Base-by-base conservation (phyloP, 148 eudicot genomes). In the Silene uniflora region DNA sequence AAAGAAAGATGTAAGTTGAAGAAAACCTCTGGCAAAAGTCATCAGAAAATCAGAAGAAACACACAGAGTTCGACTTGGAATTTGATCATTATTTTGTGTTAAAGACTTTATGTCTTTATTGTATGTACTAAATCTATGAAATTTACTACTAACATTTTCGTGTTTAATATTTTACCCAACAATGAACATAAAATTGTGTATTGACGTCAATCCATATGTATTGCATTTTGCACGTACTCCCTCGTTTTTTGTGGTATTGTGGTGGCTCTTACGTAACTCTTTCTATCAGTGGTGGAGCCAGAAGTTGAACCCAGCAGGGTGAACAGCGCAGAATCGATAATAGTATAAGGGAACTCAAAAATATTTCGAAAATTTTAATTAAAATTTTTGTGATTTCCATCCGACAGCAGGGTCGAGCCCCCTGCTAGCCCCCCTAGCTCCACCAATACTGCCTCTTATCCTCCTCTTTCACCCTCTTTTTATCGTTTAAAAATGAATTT, bases 151-250 rank as follows among this genome's bases (percentile, higher is more conserved):
- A 21, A 52, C 17, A 52, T 52, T 52, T 4, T 52, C 1, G 56
- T 52, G 17, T 52, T 12, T 13, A 52, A 52, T 12, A 52, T 10
- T 10, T 10, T 5, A 49, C 39, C 39, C 14, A 49, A 49, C 14
- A 49, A 46, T 7, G 10, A 46, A 49, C 21, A 49, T 1, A 49
- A 49, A 75, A 3, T 55, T 21, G 56, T 69, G 39, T 52, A 75
- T 55, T 64, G 29, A 67, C 81, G 67, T 67, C 76, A 78, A 73
- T 78, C 81, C 81, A 78, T 42, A 73, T 78, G 81, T 67, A 10
- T 3, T 23, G 65, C 21, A 62, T n/a, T 62, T 18, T 78, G 81
- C 73, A 78, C 81, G 77, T 78, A 78, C 81, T 66, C 67, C 77
- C 77, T 78, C 77, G 76, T 73, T 73, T 56, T n/a, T 13, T 13